These are phyloP conservation scores for Gaeumannomyces sp. DNA, from an alignment of 2,329 filamentous ascomycete species.

Conservation along the genomic window DNA sequence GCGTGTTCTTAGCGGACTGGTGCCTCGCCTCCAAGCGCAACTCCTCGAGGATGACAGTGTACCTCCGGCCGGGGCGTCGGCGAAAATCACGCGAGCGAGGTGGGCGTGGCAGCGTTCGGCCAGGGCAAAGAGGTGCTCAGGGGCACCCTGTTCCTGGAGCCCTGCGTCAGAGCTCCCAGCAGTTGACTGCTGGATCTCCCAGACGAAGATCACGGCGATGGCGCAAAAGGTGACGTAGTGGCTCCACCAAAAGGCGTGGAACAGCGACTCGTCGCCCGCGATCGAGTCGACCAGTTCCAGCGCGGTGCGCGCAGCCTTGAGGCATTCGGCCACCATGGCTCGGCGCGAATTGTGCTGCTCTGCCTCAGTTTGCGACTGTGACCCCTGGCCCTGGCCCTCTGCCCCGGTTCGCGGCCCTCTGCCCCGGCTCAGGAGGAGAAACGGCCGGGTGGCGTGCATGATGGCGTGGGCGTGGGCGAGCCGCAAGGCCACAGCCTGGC, in stretches of 20 bases:
- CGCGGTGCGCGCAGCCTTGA: conserved; percentile 39
- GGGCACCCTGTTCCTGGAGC: conserved; percentile 3
- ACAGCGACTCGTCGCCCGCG: conserved; percentile 31
- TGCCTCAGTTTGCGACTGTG: too few species aligned
- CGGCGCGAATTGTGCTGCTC: conserved; percentile 13
- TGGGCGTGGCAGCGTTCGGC: conserved; percentile 41
- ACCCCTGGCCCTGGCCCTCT: conserved; percentile 10
- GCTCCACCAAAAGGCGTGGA: conserved; percentile 46
- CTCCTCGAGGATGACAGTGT: conserved; percentile 47
- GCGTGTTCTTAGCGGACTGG: conserved; percentile 1
- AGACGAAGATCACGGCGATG: conserved; percentile 47
- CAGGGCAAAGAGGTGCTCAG: conserved; percentile 28
- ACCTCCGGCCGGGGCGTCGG: conserved; percentile 40
- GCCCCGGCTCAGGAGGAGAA: conserved; percentile 34
- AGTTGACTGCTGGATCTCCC: conserved; percentile 39
- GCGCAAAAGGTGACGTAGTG: conserved; percentile 49
- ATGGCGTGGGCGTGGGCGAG: conserved; percentile 49
- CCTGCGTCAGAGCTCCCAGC: conserved; percentile 8
- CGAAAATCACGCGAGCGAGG: conserved; percentile 31
- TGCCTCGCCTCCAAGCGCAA: conserved; percentile 32
- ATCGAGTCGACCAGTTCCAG: conserved; percentile 37
- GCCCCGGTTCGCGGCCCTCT: conserved; percentile 14
- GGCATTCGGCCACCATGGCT: conserved; percentile 36
- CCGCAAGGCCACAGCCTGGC: conserved; percentile 46
- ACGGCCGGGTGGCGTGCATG: conserved; percentile 49